Evolutionary conservation across 129 eudicot genomes (phyloP).

Genomic region (Artemisia annua): DNA sequence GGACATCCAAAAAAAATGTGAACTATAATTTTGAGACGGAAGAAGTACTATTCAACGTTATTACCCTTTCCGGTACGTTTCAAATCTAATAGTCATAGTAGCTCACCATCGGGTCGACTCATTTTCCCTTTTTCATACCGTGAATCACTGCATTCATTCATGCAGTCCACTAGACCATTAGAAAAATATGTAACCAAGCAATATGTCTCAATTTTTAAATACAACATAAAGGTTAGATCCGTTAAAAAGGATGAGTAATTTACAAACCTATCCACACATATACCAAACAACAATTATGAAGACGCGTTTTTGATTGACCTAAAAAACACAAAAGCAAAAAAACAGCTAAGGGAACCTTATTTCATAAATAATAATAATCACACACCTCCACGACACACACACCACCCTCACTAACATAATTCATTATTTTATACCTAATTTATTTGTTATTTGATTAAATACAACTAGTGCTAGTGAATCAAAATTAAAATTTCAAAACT

Average conservation of each 20-base stretch:
- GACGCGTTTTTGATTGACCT: slow-evolving; percentile 29
- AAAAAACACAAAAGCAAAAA: slow-evolving; percentile 7
- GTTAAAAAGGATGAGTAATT: slow-evolving; percentile 23
- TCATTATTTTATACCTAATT: slow-evolving; percentile 3
- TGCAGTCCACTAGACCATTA: neutral
- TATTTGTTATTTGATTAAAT: no score
- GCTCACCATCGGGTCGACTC: no score
- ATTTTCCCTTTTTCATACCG: neutral
- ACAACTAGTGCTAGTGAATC: neutral
- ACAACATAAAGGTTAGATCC: slow-evolving; percentile 3
- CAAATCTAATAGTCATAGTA: no score
- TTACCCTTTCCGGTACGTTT: no score
- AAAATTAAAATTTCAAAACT: neutral
- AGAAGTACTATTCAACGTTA: no score
- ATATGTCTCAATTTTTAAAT: neutral
- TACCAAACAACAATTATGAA: slow-evolving; percentile 27
- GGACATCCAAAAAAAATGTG: no score
- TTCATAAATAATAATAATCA: neutral
- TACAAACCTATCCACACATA: slow-evolving; percentile 13
- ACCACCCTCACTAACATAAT: neutral
- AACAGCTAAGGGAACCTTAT: slow-evolving; percentile 20
- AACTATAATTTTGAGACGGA: no score
- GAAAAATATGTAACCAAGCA: neutral
- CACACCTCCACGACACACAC: slow-evolving; percentile 29
- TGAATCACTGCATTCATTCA: slow-evolving; percentile 3